Evolutionary conservation across 2,329 filamentous ascomycete genomes (phyloP).

Genomic region (Ascochyta rabiei): DNA sequence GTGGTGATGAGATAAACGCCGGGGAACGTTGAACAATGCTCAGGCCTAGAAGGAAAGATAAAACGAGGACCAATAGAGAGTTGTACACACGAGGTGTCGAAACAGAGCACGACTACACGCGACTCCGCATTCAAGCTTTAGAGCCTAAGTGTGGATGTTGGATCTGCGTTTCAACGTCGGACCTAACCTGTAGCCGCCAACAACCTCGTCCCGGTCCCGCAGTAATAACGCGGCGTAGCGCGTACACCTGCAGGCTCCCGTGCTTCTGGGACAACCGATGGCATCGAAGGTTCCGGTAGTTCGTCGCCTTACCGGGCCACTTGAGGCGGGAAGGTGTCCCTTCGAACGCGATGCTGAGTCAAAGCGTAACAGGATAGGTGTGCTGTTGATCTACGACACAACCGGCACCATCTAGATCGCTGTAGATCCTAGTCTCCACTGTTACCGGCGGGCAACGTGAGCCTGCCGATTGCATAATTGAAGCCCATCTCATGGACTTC

Average conservation of each 20-base stretch:
- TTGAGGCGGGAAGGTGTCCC: conserved; percentile 16
- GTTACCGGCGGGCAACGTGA: conserved; percentile 25
- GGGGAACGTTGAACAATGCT: conserved; percentile 24
- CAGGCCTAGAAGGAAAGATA: conserved; percentile 32
- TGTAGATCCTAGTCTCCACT: conserved; percentile 19
- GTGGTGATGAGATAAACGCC: conserved; percentile 40
- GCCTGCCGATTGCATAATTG: conserved; percentile 28
- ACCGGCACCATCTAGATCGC: conserved; percentile 25
- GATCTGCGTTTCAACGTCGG: conserved; percentile 44
- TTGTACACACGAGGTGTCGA: conserved; percentile 32
- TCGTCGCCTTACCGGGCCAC: conserved; percentile 18
- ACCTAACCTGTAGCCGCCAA: conserved; percentile 47
- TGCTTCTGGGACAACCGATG: conserved; percentile 18
- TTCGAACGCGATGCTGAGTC: conserved; percentile 22
- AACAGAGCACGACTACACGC: conserved; percentile 44
- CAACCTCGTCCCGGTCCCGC: conserved; percentile 29
- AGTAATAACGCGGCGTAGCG: conserved; percentile 34
- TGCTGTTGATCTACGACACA: conserved; percentile 34
- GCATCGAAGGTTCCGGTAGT: conserved; percentile 14
- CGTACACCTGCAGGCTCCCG: conserved; percentile 28
- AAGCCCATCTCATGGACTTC: conserved; percentile 19
- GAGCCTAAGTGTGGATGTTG: conserved; percentile 40
- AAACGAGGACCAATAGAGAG: conserved; percentile 44
- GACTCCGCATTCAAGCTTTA: conserved; percentile 41
- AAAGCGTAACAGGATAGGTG: conserved; percentile 24